phyloP scores from a whole-genome alignment of 441 rosid species.

The Dalechampia spathulata region DNA sequence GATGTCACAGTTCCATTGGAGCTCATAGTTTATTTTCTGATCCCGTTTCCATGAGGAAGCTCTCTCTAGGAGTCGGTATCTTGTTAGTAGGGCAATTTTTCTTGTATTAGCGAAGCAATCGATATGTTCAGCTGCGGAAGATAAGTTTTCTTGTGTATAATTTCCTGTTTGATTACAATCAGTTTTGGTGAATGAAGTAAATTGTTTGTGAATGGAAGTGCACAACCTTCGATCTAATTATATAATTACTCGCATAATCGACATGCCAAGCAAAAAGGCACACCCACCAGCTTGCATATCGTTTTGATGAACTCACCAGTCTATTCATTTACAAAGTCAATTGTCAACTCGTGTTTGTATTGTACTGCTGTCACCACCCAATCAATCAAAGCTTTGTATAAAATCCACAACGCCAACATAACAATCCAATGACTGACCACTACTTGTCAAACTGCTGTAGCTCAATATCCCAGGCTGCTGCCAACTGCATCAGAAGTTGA shows the following conservation, averaged over 20 bases:
- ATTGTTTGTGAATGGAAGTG: no score
- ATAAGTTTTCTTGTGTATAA: slow-evolving; percentile 8
- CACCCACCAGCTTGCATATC: no score
- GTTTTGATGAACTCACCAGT: no score
- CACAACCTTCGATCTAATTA: neutral
- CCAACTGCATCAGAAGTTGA: slow-evolving; percentile 77
- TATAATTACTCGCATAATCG: no score
- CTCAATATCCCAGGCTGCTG: slow-evolving; percentile 87
- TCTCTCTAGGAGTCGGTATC: no score
- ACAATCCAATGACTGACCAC: neutral
- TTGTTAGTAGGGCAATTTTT: no score
- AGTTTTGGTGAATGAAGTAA: neutral
- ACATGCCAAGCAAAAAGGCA: no score
- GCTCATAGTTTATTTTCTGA: slow-evolving; percentile 1
- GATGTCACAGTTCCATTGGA: slow-evolving; percentile 12
- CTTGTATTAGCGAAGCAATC: no score
- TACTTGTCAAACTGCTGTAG: slow-evolving; percentile 62
- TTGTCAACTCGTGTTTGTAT: neutral
- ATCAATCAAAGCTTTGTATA: slow-evolving; percentile 7
- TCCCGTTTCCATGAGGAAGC: no score
- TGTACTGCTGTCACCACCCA: no score
- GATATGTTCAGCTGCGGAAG: no score
- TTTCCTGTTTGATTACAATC: neutral
- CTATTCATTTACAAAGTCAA: slow-evolving; percentile 14
- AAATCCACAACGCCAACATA: neutral